Evolutionary conservation across 805 yeast species (phyloP).

Genomic region (Osmozyma mogii): DNA sequence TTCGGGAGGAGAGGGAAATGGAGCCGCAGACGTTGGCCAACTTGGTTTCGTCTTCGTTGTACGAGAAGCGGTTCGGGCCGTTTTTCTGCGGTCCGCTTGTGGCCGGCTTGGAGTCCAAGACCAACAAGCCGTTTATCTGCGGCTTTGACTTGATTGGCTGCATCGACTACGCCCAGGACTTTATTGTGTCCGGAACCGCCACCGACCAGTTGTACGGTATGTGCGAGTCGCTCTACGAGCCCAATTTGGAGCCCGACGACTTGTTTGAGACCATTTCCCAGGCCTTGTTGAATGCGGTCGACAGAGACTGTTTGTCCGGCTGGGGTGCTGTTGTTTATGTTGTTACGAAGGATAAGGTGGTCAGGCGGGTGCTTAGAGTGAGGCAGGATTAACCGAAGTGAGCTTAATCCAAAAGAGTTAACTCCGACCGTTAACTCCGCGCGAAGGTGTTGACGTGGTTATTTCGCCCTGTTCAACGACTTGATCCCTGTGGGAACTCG

Average conservation of each 20-base stretch:
- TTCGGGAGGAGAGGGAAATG: constrained; percentile 83
- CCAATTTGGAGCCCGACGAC: constrained; percentile 88
- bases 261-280: constrained; percentile 93
- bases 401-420: no score
- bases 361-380: constrained; percentile 79
- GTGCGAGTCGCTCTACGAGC: constrained; percentile 97
- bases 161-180: constrained; percentile 90
- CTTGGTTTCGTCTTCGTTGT: constrained; percentile 81
- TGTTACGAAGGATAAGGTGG: constrained; percentile 85
- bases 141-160: constrained; percentile 96
- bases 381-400: constrained; percentile 86
- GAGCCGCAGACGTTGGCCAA: constrained; percentile 94
- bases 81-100: constrained; percentile 95
- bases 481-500: no score
- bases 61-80: constrained; percentile 91
- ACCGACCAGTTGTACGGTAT: constrained; percentile 95
- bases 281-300: constrained; percentile 88
- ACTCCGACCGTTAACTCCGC: no score
- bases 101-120: constrained; percentile 83
- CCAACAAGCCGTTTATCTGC: constrained; percentile 82
- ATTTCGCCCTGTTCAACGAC: no score
- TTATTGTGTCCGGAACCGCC: constrained; percentile 93
- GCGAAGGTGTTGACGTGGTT: no score
- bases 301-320: constrained; percentile 95
- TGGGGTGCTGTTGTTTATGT: constrained; percentile 97